A percentile compares a stretch with the other conserved stretches of the same genome.
These are phyloP conservation scores for Cochlearia excelsa DNA, from an alignment of 345 rosid genomes.

Conservation along the genomic window DNA sequence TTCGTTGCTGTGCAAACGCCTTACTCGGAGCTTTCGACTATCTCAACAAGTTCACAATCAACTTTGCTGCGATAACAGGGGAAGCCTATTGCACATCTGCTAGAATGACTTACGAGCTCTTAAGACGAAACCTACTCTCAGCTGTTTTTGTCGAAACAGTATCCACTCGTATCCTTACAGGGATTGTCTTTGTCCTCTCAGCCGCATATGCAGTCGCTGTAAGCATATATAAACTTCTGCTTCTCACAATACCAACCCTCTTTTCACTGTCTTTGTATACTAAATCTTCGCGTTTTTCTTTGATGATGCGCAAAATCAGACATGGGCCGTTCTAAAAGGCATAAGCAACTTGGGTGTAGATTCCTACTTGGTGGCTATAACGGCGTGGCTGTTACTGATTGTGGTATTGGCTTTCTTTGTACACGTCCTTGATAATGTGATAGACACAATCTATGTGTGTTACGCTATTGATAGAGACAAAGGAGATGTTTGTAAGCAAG, in stretches of 20 bases:
- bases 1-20: slow-evolving; percentile 62
- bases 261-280: too few species aligned
- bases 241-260: neutral
- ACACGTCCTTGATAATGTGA: slow-evolving; percentile 79
- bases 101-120: slow-evolving; percentile 83
- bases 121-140: slow-evolving; percentile 85
- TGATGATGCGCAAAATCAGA: slow-evolving; percentile 42
- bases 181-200: slow-evolving; percentile 67
- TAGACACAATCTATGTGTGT: slow-evolving; percentile 76
- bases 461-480: slow-evolving; percentile 79
- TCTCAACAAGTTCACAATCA: slow-evolving; percentile 89
- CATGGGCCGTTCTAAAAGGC: slow-evolving; percentile 59
- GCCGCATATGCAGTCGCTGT: slow-evolving; percentile 76
- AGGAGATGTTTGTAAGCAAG: slow-evolving; percentile 81
- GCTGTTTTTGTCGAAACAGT: slow-evolving; percentile 84
- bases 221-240: slow-evolving; percentile 28
- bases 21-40: slow-evolving; percentile 64
- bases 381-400: slow-evolving; percentile 62
- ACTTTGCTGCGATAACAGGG: slow-evolving; percentile 89
- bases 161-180: slow-evolving; percentile 72
- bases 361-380: slow-evolving; percentile 52
- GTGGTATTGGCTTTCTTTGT: slow-evolving; percentile 62
- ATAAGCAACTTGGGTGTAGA: slow-evolving; percentile 57
- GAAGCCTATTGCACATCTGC: slow-evolving; percentile 87
- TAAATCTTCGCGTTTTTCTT: neutral